Base-by-base conservation (phyloP, 768 basidiomycete genomes). In the Amanita rubescens region DNA sequence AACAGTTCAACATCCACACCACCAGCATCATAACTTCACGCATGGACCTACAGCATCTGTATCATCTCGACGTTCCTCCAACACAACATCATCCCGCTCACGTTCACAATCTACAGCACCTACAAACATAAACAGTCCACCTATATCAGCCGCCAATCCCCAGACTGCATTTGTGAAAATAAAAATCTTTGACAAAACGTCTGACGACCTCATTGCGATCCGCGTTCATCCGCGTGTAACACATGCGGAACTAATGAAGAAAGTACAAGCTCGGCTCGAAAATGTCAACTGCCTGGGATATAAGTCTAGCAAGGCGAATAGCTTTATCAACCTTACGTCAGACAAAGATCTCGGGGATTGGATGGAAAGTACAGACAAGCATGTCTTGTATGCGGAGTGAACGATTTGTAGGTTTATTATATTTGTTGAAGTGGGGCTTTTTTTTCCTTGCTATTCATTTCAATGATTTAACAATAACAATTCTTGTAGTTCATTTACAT, bases 131-230 rank as follows among this genome's bases (percentile, higher is more conserved):
- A 88, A 82, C 61, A 80, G 73, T 27, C 87, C 88, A 10, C 75
- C 84, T 19, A 87, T 91, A 60, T 91, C 89, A 47, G 81, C 84
- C 15, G 79, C 78, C 42, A 89, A 88, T 57, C 82, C 84, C 5
- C 85, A 90, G 63, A 82, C 85, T 12, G 89, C 94, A 20, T 98
- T 94, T 69, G 79, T 98, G 59, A 99, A 98, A 73, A 96, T 99
- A 72, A 99, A 99, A 72, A 92, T 99, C 42, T 96, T 96, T 66
- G 90, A 96, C 70, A 82, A 90, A 35, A 77, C 86, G 53, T 86
- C 92, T 22, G 94, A 98, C 64, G 96, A 99, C 67, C 73, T 98
- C 51, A 93, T 98, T 58, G 96, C 96, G 3, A 96, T 98, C 53
- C 85, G 96, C 12, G 95, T 98, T 25, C 94, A 95, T 64, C 96